Percentiles rank a stretch among this genome's conserved stretches.
phyloP scores from a whole-genome alignment of 371 early-diverging fungal species.

The Mortierella sp. region DNA sequence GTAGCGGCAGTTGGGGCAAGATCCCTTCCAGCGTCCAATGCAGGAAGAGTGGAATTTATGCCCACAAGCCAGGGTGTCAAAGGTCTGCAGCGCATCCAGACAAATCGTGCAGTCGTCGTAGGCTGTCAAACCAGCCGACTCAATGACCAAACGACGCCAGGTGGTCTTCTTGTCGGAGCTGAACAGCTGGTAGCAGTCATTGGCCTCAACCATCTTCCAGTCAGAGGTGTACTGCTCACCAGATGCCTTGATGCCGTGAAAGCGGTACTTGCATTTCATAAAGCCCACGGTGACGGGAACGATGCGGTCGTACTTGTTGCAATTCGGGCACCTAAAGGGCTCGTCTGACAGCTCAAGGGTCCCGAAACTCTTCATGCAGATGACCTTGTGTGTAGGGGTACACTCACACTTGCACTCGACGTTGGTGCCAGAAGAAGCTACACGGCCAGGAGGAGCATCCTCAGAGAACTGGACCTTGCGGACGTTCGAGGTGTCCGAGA shows the following conservation, averaged over 20 bases:
- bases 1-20: too few relatives aligned
- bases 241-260: conserved; percentile 20
- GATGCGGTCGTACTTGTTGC: not conserved
- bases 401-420: conserved; percentile 16
- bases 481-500: not conserved
- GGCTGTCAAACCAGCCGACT: too few relatives aligned
- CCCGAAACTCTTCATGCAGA: conserved; percentile 11
- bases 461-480: not conserved
- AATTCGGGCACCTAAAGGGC: conserved; percentile 5
- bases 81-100: too few relatives aligned
- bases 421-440: not conserved
- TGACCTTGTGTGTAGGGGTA: conserved; percentile 1
- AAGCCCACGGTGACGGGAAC: conserved; percentile 23
- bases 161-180: not conserved
- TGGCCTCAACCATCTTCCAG: conserved; percentile 10
- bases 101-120: too few relatives aligned
- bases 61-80: too few relatives aligned
- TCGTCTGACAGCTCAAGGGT: not conserved
- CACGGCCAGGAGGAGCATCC: conserved; percentile 2
- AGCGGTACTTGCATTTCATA: conserved; percentile 25
- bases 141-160: conserved; percentile 20
- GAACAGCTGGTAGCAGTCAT: conserved; percentile 23
- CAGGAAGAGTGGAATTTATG: too few relatives aligned
- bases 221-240: conserved; percentile 26
- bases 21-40: too few relatives aligned